Evolutionary conservation across 495 filamentous ascomycete species (phyloP).

Genomic region (Penicillium maclennaniae): DNA sequence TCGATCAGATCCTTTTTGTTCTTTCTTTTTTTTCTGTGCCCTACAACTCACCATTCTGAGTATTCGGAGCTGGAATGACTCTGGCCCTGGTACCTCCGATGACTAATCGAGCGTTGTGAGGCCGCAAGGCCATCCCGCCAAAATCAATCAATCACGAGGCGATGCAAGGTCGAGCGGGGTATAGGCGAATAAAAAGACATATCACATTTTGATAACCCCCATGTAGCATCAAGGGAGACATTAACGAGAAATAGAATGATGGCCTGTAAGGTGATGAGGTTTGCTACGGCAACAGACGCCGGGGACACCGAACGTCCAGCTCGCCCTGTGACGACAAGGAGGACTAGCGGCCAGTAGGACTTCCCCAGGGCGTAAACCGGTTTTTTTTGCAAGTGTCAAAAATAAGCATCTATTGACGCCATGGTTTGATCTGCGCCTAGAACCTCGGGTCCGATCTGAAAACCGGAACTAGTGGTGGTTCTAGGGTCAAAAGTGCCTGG

Average conservation of each 20-base stretch:
- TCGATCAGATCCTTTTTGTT: too few species aligned
- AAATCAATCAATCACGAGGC: background rate
- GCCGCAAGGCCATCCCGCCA: background rate
- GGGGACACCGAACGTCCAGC: background rate
- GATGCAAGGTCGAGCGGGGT: background rate
- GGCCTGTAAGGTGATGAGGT: background rate
- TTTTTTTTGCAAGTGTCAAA: slow-evolving; percentile 6
- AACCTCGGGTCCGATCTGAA: background rate
- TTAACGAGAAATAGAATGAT: background rate
- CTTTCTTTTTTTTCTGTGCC: background rate
- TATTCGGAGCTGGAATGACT: background rate
- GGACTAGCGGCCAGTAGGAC: background rate
- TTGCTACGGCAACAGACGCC: slow-evolving; percentile 5
- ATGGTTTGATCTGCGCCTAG: slow-evolving; percentile 3
- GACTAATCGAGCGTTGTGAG: background rate
- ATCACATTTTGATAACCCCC: background rate
- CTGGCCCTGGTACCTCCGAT: background rate
- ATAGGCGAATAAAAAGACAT: background rate
- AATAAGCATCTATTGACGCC: slow-evolving; percentile 16
- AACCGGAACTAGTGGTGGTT: background rate
- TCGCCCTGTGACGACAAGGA: background rate
- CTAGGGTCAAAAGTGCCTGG: background rate
- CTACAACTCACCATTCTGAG: background rate
- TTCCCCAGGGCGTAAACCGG: slow-evolving; percentile 11
- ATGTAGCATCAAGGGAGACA: background rate